A percentile compares a stretch with the other conserved stretches of the same genome.
phyloP scores from a whole-genome alignment of 2,329 filamentous ascomycete species.

The Blastomyces percursus region DNA sequence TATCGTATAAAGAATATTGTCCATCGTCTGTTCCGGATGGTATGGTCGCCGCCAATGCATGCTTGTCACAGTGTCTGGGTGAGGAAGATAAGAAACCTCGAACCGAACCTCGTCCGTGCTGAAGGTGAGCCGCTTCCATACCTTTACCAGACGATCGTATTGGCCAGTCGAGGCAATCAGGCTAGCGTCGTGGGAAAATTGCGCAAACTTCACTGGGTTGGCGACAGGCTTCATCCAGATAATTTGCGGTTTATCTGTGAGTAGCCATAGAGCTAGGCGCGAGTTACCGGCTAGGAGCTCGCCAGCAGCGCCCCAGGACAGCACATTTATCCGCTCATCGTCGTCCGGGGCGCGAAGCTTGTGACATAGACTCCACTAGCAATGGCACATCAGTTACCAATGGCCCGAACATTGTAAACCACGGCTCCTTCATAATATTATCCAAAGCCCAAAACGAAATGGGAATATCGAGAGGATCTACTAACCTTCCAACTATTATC shows the following conservation, averaged over 20 bases:
- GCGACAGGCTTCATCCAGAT: conserved; percentile 69
- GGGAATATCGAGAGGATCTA: conserved; percentile 14
- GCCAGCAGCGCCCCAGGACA: conserved; percentile 81
- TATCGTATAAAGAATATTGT: conserved; percentile 83
- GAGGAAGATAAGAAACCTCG: conserved; percentile 81
- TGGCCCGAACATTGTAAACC: background rate
- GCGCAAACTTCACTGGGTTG: conserved; percentile 60
- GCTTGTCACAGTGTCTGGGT: conserved; percentile 67
- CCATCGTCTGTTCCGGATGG: conserved; percentile 63
- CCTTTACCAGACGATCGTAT: conserved; percentile 75
- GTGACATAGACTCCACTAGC: conserved; percentile 50
- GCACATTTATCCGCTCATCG: conserved; percentile 38
- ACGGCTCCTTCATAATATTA: conserved; percentile 11
- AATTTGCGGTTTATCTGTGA: conserved; percentile 34
- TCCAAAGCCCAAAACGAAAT: background rate
- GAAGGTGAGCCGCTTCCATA: conserved; percentile 83
- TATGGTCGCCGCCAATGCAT: conserved; percentile 76
- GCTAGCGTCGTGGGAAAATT: conserved; percentile 74
- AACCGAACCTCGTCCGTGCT: conserved; percentile 74
- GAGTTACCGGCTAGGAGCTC: conserved; percentile 72
- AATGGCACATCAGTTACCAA: conserved; percentile 10
- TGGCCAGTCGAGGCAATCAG: conserved; percentile 72
- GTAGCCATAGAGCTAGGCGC: conserved; percentile 58
- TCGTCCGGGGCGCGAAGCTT: conserved; percentile 34
- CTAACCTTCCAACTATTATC: conserved; percentile 64